A percentile compares a stretch with the other conserved stretches of the same genome.
Evolutionary conservation across 192 early-diverging fungal species (phyloP).

Genomic region (Geosiphon pyriformis): DNA sequence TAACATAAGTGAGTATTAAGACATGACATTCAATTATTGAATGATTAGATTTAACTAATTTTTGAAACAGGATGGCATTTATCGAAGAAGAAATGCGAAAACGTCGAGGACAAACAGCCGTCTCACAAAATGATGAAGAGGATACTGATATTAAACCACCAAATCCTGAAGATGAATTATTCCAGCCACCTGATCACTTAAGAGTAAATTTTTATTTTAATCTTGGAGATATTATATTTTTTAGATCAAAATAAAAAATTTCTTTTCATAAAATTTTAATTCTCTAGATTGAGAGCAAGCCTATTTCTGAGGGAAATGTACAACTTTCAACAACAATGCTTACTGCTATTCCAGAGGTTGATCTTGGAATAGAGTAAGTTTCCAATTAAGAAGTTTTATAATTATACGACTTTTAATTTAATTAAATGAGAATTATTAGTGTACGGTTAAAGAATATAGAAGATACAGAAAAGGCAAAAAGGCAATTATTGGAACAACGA

Average conservation of each 20-base stretch:
- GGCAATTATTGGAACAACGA: slow-evolving; percentile 46
- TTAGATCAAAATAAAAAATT: not conserved
- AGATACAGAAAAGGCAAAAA: slow-evolving; percentile 73
- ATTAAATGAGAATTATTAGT: slow-evolving; percentile 29
- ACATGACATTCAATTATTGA: not conserved
- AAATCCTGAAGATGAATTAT: slow-evolving; percentile 57
- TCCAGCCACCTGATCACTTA: slow-evolving; percentile 60
- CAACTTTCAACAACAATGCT: slow-evolving; percentile 83
- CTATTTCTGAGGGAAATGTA: slow-evolving; percentile 78
- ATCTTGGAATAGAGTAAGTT: slow-evolving; percentile 74
- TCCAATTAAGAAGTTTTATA: slow-evolving; percentile 1
- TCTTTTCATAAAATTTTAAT: not conserved
- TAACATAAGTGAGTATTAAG: slow-evolving; percentile 4
- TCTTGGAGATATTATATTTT: too few relatives aligned
- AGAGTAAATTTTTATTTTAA: slow-evolving; percentile 28
- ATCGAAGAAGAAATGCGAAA: slow-evolving; percentile 75
- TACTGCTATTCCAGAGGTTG: slow-evolving; percentile 87
- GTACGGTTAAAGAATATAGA: slow-evolving; percentile 68
- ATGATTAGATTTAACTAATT: too few relatives aligned
- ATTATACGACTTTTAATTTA: not conserved
- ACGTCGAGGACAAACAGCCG: slow-evolving; percentile 37
- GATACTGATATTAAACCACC: slow-evolving; percentile 26
- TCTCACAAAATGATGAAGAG: slow-evolving; percentile 28
- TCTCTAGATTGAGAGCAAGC: slow-evolving; percentile 51
- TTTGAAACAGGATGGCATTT: slow-evolving; percentile 60